Conservation (phyloP, 2,329 filamentous ascomycete genomes). For the Pseudogymnoascus sp. region DNA sequence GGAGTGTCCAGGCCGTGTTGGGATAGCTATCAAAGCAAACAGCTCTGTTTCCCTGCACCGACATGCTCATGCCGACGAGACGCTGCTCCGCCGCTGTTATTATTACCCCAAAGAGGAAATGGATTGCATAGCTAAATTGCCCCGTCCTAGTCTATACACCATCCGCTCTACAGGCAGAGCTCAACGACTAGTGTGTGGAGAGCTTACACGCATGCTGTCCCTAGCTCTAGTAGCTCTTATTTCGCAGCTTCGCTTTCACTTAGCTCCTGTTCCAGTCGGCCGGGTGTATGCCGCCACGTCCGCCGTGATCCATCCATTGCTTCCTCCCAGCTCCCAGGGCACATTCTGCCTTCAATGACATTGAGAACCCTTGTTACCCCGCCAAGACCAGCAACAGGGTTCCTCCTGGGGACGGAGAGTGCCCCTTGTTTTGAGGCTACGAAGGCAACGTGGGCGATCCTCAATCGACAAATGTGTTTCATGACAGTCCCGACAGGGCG, state of each 20-base stretch:
- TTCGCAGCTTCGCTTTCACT: not conserved
- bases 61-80: not conserved
- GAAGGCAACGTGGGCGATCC: not conserved
- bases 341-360: not conserved
- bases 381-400: not conserved
- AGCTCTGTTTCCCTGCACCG: not conserved
- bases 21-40: not conserved
- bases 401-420: not conserved
- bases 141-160: not conserved
- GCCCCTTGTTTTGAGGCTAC: not conserved
- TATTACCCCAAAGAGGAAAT: not conserved
- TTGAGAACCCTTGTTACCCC: not conserved
- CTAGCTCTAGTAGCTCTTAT: not conserved
- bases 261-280: not conserved
- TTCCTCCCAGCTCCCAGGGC: not conserved
- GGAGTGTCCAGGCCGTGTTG: not conserved
- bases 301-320: not conserved
- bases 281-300: not conserved
- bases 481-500: not conserved
- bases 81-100: not conserved
- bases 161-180: not conserved
- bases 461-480: not conserved
- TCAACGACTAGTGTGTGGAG: not conserved
- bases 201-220: not conserved
- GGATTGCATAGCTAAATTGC: not conserved